Base-by-base conservation (phyloP, 768 basidiomycete genomes). In the Trametes cingulata region DNA sequence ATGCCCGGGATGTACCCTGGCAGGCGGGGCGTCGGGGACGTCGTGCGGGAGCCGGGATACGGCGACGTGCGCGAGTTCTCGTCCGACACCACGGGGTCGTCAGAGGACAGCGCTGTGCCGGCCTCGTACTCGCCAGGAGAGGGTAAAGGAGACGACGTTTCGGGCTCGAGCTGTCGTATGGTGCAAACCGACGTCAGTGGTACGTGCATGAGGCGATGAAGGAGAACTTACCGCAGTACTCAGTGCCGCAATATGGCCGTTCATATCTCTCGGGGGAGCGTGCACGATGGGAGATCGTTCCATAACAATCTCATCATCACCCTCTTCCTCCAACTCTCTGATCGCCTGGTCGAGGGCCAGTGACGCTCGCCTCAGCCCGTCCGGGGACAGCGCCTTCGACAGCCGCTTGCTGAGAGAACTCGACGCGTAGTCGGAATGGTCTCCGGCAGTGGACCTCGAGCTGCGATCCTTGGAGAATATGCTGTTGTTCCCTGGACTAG, bases 1-100 rank as follows among this genome's bases (percentile, higher is more conserved):
- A 94, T 94, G 12, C 92, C 92, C 22, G 92, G 92, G 57, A 92
- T 85, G 73, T 94, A 94, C 14, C 92, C 92, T 55, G 92, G 91
- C 20, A 91, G 69, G 40, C 83, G 79, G 42, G 82, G 79, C 0
- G 74, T 73, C 33, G 82, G 81, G 29, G 82, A 82, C n/a, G 73
- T 72, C 14, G 77, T 75, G 3, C 77, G 83, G 43, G 83, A 82
- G 46, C 84, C 75, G 60, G 74, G 73, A 46, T 74, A 77, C 25
- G 86, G 86, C 22, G 85, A 87, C 49, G 82, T 72, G n/a, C 79
- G 81, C 40, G 76, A 81, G 48, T 78, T 76, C 20, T 83, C 82
- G 37, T 78, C 72, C 46, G 84, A 79, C 29, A 76, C 69, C 41
- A 75, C 73, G 41, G 82, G 80, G 54, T 80, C 82, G 68, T 90